Conservation (phyloP, 306 rosid genomes). For the Trifolium fragiferum region DNA sequence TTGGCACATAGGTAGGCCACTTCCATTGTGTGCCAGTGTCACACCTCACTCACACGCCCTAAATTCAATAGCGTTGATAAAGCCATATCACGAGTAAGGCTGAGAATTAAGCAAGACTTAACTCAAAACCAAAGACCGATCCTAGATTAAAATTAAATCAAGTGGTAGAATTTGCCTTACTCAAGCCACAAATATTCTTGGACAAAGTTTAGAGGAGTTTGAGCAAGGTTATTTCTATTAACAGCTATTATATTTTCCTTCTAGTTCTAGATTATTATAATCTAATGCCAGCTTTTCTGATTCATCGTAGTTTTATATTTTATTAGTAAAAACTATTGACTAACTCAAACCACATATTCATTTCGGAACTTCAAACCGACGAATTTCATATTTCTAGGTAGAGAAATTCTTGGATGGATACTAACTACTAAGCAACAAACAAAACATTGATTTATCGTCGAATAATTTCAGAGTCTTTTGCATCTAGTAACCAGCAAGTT, state of each 20-base stretch:
- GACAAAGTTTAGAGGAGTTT: conserved; percentile 62
- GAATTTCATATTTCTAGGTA: not conserved
- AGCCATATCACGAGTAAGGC: not conserved
- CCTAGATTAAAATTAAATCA: conserved; percentile 73
- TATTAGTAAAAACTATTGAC: not conserved
- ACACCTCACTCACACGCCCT: not conserved
- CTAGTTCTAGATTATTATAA: conserved; percentile 54
- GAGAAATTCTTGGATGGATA: not conserved
- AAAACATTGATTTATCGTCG: not conserved
- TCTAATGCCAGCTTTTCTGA: conserved; percentile 30
- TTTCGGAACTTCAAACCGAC: not conserved
- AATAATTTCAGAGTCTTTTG: not conserved
- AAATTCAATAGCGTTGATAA: not conserved
- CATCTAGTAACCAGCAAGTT: not conserved
- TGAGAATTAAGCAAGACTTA: not conserved
- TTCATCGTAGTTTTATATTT: not conserved
- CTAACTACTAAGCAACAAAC: not conserved
- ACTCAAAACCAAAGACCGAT: conserved; percentile 26
- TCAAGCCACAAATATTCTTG: conserved; percentile 61
- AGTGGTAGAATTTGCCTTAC: conserved; percentile 61
- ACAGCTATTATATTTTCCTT: conserved; percentile 64
- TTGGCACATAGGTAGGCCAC: not conserved
- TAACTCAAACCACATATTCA: not conserved
- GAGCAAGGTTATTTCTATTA: conserved; percentile 60
- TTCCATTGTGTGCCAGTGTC: not conserved